Percentiles rank a stretch among this genome's conserved stretches.
phyloP scores from a whole-genome alignment of 352 stramenopile genomes.

The Globisporangium okanoganense region DNA sequence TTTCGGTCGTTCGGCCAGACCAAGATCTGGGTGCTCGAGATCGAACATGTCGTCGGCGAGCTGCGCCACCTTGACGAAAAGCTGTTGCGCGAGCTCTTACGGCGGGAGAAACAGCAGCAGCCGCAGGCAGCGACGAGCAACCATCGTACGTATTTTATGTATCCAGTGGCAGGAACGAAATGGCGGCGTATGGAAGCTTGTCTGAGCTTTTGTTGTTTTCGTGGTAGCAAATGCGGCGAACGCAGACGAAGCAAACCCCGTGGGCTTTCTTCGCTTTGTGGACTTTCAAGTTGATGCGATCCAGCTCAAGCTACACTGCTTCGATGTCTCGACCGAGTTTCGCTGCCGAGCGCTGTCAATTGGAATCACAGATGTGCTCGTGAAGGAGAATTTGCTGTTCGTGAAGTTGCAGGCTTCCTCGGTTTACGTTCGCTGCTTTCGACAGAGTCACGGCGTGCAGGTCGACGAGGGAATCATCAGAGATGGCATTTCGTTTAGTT shows the following conservation, averaged over 20 bases:
- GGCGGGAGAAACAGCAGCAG: constrained; percentile 9
- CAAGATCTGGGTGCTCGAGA: constrained; percentile 59
- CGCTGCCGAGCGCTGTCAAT: constrained; percentile 38
- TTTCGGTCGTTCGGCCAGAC: constrained; percentile 72
- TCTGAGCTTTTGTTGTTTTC: background rate
- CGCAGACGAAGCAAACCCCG: constrained; percentile 24
- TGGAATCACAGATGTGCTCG: constrained; percentile 58
- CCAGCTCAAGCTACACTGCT: constrained; percentile 27
- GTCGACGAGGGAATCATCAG: background rate
- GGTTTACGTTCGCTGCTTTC: constrained; percentile 13
- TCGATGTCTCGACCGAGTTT: constrained; percentile 32
- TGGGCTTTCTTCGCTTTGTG: constrained; percentile 65
- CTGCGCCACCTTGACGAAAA: constrained; percentile 36
- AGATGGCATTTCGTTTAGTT: constrained; percentile 10
- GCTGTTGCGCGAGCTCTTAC: constrained; percentile 23
- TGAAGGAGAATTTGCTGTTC: constrained; percentile 44
- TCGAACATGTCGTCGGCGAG: constrained; percentile 42
- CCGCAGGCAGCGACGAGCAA: background rate
- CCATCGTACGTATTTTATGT: background rate
- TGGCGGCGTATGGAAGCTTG: background rate
- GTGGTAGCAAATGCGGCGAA: background rate
- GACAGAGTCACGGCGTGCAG: background rate
- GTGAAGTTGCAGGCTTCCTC: constrained; percentile 28
- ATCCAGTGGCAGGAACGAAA: no score
- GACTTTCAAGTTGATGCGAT: constrained; percentile 43